A percentile compares a stretch with the other conserved stretches of the same genome.
Evolutionary conservation across 192 early-diverging fungal genomes (phyloP).

Genomic region (Linnemannia schmuckeri): DNA sequence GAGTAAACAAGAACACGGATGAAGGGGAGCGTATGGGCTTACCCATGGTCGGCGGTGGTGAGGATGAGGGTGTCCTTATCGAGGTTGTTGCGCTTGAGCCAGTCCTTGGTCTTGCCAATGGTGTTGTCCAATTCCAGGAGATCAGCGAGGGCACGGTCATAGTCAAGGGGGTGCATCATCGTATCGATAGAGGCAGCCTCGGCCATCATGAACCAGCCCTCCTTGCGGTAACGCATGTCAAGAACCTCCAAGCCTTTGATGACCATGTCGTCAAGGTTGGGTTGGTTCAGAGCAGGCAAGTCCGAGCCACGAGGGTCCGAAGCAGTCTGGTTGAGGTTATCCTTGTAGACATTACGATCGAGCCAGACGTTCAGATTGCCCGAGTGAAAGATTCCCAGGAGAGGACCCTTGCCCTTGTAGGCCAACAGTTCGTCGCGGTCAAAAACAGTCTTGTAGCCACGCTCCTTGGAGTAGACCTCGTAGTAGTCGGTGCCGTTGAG

Average conservation of each 20-base stretch:
- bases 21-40: background rate
- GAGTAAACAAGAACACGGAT: background rate
- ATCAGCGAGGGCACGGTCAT: constrained; percentile 69
- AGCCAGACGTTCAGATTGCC: constrained; percentile 70
- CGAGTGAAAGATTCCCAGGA: constrained; percentile 68
- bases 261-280: constrained; percentile 65
- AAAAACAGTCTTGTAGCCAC: constrained; percentile 64
- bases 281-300: constrained; percentile 62
- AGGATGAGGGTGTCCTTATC: constrained; percentile 64
- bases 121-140: constrained; percentile 71
- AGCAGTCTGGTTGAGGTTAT: constrained; percentile 56
- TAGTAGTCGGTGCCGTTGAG: constrained; percentile 60
- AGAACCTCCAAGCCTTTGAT: constrained; percentile 66
- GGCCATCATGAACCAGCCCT: constrained; percentile 72
- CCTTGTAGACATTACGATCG: constrained; percentile 65
- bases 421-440: constrained; percentile 56
- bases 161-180: constrained; percentile 68
- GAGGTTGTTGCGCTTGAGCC: constrained; percentile 58
- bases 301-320: constrained; percentile 51
- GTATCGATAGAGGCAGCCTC: constrained; percentile 73
- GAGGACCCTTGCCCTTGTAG: constrained; percentile 57
- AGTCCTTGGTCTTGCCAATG: constrained; percentile 62
- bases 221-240: constrained; percentile 61
- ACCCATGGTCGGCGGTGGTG: constrained; percentile 69
- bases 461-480: constrained; percentile 46